Base-by-base conservation (phyloP, 2,329 filamentous ascomycete species). In the Penicillium digitatum region DNA sequence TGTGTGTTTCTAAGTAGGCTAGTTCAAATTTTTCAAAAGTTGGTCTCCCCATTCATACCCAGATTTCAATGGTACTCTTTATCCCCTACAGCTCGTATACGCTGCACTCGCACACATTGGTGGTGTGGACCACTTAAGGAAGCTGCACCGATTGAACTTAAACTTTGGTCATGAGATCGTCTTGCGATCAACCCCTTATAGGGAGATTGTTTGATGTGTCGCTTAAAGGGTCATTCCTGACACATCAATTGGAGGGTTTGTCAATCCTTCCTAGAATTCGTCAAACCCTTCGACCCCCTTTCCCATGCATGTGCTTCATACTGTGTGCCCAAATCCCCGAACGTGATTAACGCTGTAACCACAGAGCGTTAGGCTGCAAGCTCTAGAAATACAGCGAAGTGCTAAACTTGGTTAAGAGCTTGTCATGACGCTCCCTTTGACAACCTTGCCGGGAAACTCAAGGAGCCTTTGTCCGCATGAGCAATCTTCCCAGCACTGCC, bases 81-180 rank as follows among this genome's bases (percentile, higher is more conserved):
- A 43, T 43, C 37, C 44, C 35, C 32, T 48, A 20, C 46, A 53
- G 52, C 26, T 34, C 27, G 14, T 18, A 48, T 20, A 29, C 8
- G 3, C 44, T 46, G 22, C 32, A 37, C 18, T 42, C 31, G 18
- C 29, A 49, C 24, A 45, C 31, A 14, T 49, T 49, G 27, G 16
- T 22, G 29, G 45, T 31, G 39, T 46, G 47, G 51, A 57, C 57
- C 52, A 20, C 22, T 16, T 27, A 31, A 18, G 34, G 34, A n/a
- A n/a, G n/a, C 10, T 37, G 34, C 34, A 46, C 35, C 9, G 34
- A 34, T 34, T 39, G 20, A 34, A 32, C 31, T 31, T 32, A n/a
- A 38, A 44, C n/a, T 35, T 34, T 51, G 32, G 44, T 34, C n/a
- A 44, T 0, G 22, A 16, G 52, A 50, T 54, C 52, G 51, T 6